Conservation (phyloP, 257 asterid genomes). For the Nicotiana tabacum region DNA sequence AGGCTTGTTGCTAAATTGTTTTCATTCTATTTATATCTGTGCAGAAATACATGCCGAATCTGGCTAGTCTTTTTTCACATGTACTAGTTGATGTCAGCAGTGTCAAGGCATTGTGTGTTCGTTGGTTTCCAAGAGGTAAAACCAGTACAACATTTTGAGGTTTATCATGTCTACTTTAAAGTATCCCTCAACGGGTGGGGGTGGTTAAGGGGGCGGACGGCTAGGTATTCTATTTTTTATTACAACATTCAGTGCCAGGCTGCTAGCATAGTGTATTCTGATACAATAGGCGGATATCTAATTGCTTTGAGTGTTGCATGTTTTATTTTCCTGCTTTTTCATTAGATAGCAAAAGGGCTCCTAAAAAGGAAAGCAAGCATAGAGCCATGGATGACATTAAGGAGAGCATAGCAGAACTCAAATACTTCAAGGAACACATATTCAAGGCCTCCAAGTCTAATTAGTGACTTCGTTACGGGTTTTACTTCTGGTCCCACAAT, state of each 20-base stretch:
- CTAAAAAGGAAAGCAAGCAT: conserved; percentile 69
- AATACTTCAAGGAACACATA: conserved; percentile 66
- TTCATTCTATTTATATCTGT: not conserved
- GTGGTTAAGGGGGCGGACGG: not conserved
- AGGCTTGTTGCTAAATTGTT: not conserved
- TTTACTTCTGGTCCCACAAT: no score
- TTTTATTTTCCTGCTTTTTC: conserved; percentile 7
- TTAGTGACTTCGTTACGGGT: conserved; percentile 18
- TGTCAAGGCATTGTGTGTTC: conserved; percentile 68
- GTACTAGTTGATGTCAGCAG: conserved; percentile 94
- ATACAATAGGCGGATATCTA: not conserved
- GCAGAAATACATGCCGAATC: conserved; percentile 91
- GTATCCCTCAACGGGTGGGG: not conserved
- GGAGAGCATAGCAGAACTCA: conserved; percentile 85
- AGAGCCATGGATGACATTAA: conserved; percentile 89
- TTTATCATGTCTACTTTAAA: not conserved
- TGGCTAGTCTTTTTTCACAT: conserved; percentile 87
- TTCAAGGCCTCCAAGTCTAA: conserved; percentile 48
- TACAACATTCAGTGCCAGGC: not conserved
- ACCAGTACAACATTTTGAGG: not conserved
- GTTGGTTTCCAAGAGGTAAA: conserved; percentile 94
- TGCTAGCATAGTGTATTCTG: not conserved
- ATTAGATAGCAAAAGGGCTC: conserved; percentile 60
- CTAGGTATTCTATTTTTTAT: not conserved
- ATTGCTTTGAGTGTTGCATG: not conserved